Percentiles rank a stretch among this genome's conserved stretches.
Conservation (phyloP, 2,329 filamentous ascomycete species). For the Daldinia eschscholtzii region DNA sequence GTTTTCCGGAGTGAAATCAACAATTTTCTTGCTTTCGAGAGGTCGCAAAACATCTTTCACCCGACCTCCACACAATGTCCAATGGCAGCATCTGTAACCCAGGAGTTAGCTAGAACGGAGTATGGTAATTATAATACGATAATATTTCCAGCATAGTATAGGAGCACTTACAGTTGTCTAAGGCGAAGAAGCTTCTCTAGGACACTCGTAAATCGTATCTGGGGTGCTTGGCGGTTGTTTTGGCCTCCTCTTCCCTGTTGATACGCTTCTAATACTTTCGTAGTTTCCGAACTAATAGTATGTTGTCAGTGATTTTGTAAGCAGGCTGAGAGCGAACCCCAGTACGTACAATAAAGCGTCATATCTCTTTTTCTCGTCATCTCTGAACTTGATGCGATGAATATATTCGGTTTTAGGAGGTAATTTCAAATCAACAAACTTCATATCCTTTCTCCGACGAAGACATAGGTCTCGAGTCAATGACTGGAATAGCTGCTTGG, state of each 20-base stretch:
- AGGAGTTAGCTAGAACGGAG: slow-evolving; percentile 36
- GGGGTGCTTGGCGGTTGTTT: slow-evolving; percentile 42
- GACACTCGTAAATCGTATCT: slow-evolving; percentile 73
- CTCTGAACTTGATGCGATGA: slow-evolving; percentile 78
- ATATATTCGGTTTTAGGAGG: slow-evolving; percentile 83
- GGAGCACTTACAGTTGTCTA: slow-evolving; percentile 72
- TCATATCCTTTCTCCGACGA: slow-evolving; percentile 88
- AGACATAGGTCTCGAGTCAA: slow-evolving; percentile 86
- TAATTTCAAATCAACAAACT: slow-evolving; percentile 83
- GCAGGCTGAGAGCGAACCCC: not conserved
- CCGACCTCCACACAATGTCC: slow-evolving; percentile 82
- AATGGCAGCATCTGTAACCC: slow-evolving; percentile 79
- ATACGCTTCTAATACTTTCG: slow-evolving; percentile 75
- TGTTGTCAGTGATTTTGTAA: slow-evolving; percentile 42
- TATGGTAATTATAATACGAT: slow-evolving; percentile 43
- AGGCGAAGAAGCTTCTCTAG: slow-evolving; percentile 86
- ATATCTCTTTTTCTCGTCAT: slow-evolving; percentile 82
- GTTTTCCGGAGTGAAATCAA: slow-evolving; percentile 80
- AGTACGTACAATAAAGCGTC: slow-evolving; percentile 73
- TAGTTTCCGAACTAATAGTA: slow-evolving; percentile 72
- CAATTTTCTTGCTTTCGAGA: slow-evolving; percentile 74
- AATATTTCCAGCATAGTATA: slow-evolving; percentile 37
- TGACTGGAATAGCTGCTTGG: slow-evolving; percentile 75
- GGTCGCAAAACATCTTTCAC: slow-evolving; percentile 78
- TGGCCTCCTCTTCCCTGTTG: slow-evolving; percentile 60